phyloP scores from a whole-genome alignment of 257 asterid genomes.

The Gynochthodes officinalis region DNA sequence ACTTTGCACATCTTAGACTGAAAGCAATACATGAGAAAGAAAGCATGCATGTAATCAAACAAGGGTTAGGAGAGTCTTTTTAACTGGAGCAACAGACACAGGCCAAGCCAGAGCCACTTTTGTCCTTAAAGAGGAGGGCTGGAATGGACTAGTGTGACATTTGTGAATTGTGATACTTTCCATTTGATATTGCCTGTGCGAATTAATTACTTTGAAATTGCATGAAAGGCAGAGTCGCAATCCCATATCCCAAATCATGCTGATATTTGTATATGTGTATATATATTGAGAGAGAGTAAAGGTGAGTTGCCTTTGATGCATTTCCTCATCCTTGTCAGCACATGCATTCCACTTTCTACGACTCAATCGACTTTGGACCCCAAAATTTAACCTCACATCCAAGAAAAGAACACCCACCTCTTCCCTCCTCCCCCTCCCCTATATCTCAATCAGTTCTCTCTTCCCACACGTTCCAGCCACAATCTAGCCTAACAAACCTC shows the following conservation, averaged over 20 bases:
- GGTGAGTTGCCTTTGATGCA: conserved; percentile 66
- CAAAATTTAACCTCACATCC: conserved; percentile 57
- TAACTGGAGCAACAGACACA: not conserved
- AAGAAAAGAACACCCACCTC: conserved; percentile 48
- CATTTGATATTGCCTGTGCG: conserved; percentile 11
- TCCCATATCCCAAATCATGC: conserved; percentile 45
- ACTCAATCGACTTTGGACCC: conserved; percentile 39
- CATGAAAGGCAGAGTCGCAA: conserved; percentile 80
- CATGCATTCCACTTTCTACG: conserved; percentile 87
- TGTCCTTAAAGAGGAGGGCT: conserved; percentile 6
- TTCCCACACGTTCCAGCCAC: conserved; percentile 16
- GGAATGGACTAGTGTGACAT: no score
- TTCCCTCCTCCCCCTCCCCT: conserved; percentile 3
- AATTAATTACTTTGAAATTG: conserved; percentile 30
- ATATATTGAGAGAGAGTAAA: conserved; percentile 28
- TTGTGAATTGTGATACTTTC: not conserved
- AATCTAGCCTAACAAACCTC: conserved; percentile 9
- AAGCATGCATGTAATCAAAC: not conserved
- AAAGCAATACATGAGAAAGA: not conserved
- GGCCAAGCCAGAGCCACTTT: conserved; percentile 9
- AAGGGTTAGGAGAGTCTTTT: conserved; percentile 19
- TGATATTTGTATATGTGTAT: conserved; percentile 10
- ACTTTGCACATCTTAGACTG: conserved; percentile 24
- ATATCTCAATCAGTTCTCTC: conserved; percentile 22
- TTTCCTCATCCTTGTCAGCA: conserved; percentile 60